Evolutionary conservation across 1,139 yeast genomes (phyloP), one percentile per base, ranked within the genome.

Genomic region (Oligophagozyma castellii): DNA sequence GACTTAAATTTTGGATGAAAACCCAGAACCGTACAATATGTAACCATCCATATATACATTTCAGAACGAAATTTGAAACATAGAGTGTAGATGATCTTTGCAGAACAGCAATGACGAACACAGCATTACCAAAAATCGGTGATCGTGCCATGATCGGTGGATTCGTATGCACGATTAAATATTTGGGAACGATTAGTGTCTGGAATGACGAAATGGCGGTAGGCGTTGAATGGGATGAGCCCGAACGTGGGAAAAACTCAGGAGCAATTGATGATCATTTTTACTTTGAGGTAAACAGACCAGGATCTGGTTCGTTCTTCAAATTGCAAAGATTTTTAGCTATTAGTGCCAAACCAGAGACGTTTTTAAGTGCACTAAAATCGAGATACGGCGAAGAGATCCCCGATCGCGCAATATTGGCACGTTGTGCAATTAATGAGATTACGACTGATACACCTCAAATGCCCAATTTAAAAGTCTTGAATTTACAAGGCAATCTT

Each of bases 221-320:
- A 10, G 95, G 95, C 0, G 63, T 86, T 2, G 95, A 86, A 48
- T 86, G 95, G 95, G 95, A 86, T 48, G 61, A 71, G 30, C 52
- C 56, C 0, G 25, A 34, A 0, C 39, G 48, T 2, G 86, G 86
- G 2, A 73, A 69, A 39, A 67, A 76, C 44, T 51, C 61, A 32
- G 86, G 86, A 0, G 32, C 43, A 1, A 35, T 65, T 20, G 48
- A 61, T 15, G 74, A 68, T 0, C 39, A 47, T 1, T 39, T 46
- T 24, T 71, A 72, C 42, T 76, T 76, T 44, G 22, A 35, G 8
- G 46, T 51, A 4, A n/a, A 16, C 1, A 38, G 44, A 27, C 45
- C 37, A 1, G 50, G 48, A 1, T 50, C 78, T 1, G 94, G 83
- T 0, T 73, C 93, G 2, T 83, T 84, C 43, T 39, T 84, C 14